Percentiles rank a stretch among this genome's conserved stretches.
Conservation (phyloP, 2,329 filamentous ascomycete species). For the Fusarium burgessii region DNA sequence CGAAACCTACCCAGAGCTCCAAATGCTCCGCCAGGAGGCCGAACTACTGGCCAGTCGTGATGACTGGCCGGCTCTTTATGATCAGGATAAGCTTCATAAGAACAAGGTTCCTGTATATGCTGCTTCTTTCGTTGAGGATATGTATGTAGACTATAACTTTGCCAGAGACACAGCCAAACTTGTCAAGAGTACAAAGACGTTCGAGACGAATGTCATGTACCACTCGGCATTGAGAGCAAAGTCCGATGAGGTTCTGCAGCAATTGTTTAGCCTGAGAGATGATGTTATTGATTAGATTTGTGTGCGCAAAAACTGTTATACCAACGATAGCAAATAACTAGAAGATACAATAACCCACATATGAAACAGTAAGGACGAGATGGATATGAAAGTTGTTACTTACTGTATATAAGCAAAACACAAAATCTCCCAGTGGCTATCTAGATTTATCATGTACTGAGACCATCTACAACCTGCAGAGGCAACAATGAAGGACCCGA, state of each 20-base stretch:
- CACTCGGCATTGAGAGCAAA: conserved; percentile 83
- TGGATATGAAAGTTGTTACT: conserved; percentile 5
- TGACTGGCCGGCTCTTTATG: conserved; percentile 83
- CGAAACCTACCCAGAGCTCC: conserved; percentile 81
- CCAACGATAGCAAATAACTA: neutral
- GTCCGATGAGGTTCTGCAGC: conserved; percentile 79
- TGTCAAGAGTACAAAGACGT: conserved; percentile 82
- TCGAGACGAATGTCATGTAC: conserved; percentile 87
- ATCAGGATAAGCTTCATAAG: conserved; percentile 75
- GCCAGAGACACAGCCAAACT: conserved; percentile 78
- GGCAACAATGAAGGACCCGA: neutral
- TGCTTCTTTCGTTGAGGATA: conserved; percentile 85
- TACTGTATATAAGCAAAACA: neutral
- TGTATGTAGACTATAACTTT: conserved; percentile 88
- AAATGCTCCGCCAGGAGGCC: conserved; percentile 74
- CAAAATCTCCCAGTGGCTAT: neutral
- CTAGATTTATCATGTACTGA: neutral
- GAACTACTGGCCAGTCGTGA: conserved; percentile 74
- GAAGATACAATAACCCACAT: neutral
- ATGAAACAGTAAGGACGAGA: conserved; percentile 1
- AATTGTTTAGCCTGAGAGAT: conserved; percentile 82
- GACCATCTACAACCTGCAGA: neutral
- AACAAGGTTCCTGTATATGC: conserved; percentile 91
- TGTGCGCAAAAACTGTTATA: neutral
- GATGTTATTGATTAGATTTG: conserved; percentile 66